These are phyloP conservation scores for Clonostachys rosea DNA, from an alignment of 2,329 filamentous ascomycete genomes.

Conservation along the genomic window DNA sequence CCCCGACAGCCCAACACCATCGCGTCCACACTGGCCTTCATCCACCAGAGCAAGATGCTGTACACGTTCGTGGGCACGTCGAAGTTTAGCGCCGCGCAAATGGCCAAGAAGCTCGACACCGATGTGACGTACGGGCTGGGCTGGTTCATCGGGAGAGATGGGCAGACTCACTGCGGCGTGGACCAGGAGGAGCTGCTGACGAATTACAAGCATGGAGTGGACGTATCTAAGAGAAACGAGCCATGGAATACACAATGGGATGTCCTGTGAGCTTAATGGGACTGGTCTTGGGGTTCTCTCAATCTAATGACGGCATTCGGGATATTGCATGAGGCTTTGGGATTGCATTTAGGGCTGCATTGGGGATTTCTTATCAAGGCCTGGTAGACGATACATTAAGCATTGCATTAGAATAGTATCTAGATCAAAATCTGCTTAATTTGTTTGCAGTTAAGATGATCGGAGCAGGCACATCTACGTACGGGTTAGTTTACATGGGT, in stretches of 20 bases:
- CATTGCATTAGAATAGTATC: too few relatives aligned
- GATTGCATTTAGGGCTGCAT: too few relatives aligned
- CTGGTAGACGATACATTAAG: too few relatives aligned
- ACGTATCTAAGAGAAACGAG: slow-evolving; percentile 40
- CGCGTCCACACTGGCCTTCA: slow-evolving; percentile 69
- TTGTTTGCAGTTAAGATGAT: too few relatives aligned
- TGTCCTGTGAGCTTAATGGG: slow-evolving; percentile 3
- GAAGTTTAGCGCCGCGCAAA: slow-evolving; percentile 53
- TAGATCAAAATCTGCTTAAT: too few relatives aligned
- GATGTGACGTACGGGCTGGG: slow-evolving; percentile 69
- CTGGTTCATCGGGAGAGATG: slow-evolving; percentile 72
- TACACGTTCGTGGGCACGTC: slow-evolving; percentile 70
- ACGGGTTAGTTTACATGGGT: too few relatives aligned
- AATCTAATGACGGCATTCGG: too few relatives aligned
- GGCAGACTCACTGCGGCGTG: slow-evolving; percentile 69
- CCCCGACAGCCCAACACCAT: slow-evolving; percentile 78
- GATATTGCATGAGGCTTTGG: too few relatives aligned
- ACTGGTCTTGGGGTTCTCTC: too few relatives aligned
- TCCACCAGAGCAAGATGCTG: slow-evolving; percentile 78
- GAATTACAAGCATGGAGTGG: slow-evolving; percentile 60
- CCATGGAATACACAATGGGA: slow-evolving; percentile 45
- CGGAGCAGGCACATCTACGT: too few relatives aligned
- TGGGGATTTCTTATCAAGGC: too few relatives aligned
- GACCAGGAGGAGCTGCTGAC: slow-evolving; percentile 70
- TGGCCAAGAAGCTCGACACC: slow-evolving; percentile 55